Evolutionary conservation across 345 rosid species (phyloP).

Genomic region (Pseudoturritis turrita): DNA sequence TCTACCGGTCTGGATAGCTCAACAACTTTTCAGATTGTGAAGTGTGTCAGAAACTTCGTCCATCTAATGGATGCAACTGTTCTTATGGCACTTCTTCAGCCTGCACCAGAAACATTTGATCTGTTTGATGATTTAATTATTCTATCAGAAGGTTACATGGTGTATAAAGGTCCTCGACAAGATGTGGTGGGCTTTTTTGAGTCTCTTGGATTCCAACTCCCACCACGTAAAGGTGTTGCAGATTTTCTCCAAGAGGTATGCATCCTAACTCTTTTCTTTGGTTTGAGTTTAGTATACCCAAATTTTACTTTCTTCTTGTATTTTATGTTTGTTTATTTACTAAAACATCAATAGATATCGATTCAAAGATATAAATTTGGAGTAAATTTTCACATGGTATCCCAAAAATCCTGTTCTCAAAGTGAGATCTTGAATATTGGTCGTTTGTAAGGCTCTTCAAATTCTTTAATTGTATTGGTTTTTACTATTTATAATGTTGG

Average conservation of each 20-base stretch:
- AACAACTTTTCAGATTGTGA: constrained; percentile 85
- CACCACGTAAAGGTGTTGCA: constrained; percentile 82
- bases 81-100: constrained; percentile 93
- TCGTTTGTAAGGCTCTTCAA: constrained; percentile 3
- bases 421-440: no score
- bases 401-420: no score
- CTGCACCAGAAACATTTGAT: constrained; percentile 95
- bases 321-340: neutral
- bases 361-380: no score
- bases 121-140: constrained; percentile 81
- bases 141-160: constrained; percentile 79
- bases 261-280: neutral
- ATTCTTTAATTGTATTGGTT: constrained; percentile 4
- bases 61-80: constrained; percentile 89
- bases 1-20: constrained; percentile 97
- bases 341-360: neutral
- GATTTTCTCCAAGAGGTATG: constrained; percentile 98
- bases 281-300: neutral
- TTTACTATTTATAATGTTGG: neutral
- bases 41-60: constrained; percentile 75
- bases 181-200: constrained; percentile 74
- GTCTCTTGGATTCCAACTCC: constrained; percentile 76
- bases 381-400: no score
- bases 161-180: constrained; percentile 79
- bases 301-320: neutral